These are phyloP conservation scores for Lactifluus rugatus DNA, from an alignment of 768 basidiomycete genomes.

Conservation along the genomic window DNA sequence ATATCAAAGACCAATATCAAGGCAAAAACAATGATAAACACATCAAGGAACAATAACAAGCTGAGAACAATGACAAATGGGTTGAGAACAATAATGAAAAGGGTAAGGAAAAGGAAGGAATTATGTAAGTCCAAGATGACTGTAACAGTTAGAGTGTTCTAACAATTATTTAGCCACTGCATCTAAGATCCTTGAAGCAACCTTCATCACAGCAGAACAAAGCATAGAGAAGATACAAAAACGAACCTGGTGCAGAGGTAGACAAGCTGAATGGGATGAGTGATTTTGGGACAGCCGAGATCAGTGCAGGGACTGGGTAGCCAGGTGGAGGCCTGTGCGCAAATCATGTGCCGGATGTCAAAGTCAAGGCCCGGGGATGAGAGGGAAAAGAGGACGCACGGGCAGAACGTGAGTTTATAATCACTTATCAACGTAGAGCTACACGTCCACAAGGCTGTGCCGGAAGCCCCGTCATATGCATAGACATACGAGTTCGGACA, in stretches of 20 bases:
- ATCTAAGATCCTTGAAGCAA: no score
- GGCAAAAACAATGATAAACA: no score
- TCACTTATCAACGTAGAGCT: conserved; percentile 25
- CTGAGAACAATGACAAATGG: no score
- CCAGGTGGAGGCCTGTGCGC: not conserved
- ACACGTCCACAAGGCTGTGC: conserved; percentile 48
- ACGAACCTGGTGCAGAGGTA: not conserved
- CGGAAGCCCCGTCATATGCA: conserved; percentile 43
- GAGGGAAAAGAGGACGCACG: conserved; percentile 10
- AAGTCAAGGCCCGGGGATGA: not conserved
- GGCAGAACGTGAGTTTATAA: conserved; percentile 27
- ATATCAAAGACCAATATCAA: no score
- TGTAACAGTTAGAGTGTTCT: no score
- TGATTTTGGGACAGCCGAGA: conserved; percentile 10
- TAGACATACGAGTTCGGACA: conserved; percentile 44
- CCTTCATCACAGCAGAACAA: no score
- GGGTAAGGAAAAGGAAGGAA: no score
- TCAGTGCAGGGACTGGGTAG: not conserved
- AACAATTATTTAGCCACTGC: no score
- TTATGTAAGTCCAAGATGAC: no score
- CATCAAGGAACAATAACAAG: no score
- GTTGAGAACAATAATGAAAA: no score
- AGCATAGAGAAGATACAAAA: not conserved
- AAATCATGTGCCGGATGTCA: not conserved
- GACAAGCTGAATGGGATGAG: not conserved